These are phyloP conservation scores for Epichloe hybrida DNA, from an alignment of 2,329 filamentous ascomycete species.

Conservation along the genomic window DNA sequence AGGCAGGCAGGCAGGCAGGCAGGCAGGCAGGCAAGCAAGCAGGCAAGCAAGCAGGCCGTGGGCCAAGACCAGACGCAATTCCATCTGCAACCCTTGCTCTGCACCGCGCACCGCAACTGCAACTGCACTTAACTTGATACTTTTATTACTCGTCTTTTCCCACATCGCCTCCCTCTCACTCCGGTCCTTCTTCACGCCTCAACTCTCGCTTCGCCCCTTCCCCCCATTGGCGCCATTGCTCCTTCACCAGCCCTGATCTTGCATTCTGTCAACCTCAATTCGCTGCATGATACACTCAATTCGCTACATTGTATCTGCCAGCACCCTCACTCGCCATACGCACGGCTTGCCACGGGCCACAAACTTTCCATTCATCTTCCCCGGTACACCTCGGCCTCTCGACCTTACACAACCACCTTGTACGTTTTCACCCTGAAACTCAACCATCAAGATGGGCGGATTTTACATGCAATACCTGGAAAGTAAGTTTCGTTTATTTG, in stretches of 20 bases:
- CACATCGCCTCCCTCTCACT: background rate
- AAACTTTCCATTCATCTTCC: conserved; percentile 6
- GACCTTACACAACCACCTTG: conserved; percentile 2
- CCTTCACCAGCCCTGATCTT: conserved; percentile 13
- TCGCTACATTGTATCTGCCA: background rate
- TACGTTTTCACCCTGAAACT: conserved; percentile 13
- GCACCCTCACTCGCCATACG: background rate
- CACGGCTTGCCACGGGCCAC: conserved; percentile 5
- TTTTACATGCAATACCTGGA: conserved; percentile 63
- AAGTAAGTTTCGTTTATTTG: conserved; percentile 41
- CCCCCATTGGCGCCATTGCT: conserved; percentile 39
- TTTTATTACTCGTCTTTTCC: conserved; percentile 5
- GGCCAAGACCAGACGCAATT: background rate
- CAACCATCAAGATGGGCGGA: conserved; percentile 38
- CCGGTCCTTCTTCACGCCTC: conserved; percentile 2
- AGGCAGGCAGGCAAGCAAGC: background rate
- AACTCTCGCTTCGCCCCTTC: conserved; percentile 14
- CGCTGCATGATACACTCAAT: background rate
- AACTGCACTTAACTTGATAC: background rate
- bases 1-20: too few species aligned
- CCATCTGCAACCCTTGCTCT: conserved; percentile 1
- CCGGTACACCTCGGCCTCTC: conserved; percentile 5
- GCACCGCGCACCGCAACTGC: background rate
- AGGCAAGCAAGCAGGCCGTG: background rate
- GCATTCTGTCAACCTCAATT: background rate